These are phyloP conservation scores for Emydomyces testavorans DNA, from an alignment of 2,329 filamentous ascomycete species.

Conservation along the genomic window DNA sequence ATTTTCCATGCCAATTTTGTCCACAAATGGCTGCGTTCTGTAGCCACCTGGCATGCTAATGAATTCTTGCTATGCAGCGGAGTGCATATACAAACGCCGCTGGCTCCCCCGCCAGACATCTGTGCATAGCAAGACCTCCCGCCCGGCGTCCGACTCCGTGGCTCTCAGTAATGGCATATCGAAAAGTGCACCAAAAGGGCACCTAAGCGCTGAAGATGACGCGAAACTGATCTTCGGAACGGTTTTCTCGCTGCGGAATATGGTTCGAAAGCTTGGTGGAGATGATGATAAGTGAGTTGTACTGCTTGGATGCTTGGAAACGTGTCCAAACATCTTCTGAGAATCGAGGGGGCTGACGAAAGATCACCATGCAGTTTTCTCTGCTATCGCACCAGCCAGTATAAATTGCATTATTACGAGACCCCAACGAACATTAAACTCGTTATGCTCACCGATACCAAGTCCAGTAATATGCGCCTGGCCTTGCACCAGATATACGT, in stretches of 20 bases:
- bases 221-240: constrained; percentile 96
- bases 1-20: neutral
- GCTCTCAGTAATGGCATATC: constrained; percentile 35
- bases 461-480: constrained; percentile 78
- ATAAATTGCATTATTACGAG: constrained; percentile 99
- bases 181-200: constrained; percentile 29
- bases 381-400: constrained; percentile 82
- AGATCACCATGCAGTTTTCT: constrained; percentile 56
- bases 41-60: neutral
- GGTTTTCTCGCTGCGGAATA: constrained; percentile 90
- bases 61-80: constrained; percentile 47
- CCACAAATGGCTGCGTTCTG: too few species aligned
- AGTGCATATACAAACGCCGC: constrained; percentile 89
- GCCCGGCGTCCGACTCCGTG: constrained; percentile 23
- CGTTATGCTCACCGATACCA: constrained; percentile 88
- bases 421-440: constrained; percentile 92
- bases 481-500: constrained; percentile 98
- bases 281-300: constrained; percentile 59
- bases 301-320: neutral
- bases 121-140: constrained; percentile 33
- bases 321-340: neutral
- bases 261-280: constrained; percentile 89
- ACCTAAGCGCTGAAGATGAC: constrained; percentile 54
- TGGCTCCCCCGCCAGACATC: constrained; percentile 55
- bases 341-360: constrained; percentile 15